Conservation (phyloP, 768 basidiomycete genomes). For the Pulveroboletus sp. region DNA sequence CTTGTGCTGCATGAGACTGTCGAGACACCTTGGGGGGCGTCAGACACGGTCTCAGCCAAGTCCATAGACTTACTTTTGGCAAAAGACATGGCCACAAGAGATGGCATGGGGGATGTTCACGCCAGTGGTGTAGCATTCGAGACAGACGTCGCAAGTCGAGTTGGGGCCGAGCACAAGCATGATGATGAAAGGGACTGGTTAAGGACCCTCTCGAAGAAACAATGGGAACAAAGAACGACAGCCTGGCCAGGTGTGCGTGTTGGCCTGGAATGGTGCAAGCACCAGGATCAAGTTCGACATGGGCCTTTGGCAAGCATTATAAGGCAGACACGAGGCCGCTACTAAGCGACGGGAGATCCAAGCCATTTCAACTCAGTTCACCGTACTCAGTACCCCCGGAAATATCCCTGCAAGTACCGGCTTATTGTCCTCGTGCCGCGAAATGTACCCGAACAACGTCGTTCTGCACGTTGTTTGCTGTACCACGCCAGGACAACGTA, state of each 20-base stretch:
- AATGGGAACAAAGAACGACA: conserved; percentile 22
- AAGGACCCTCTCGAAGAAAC: conserved; percentile 29
- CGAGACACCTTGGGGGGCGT: conserved; percentile 39
- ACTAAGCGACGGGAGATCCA: conserved; percentile 35
- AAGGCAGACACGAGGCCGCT: conserved; percentile 34
- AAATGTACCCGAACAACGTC: not conserved
- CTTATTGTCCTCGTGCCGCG: conserved; percentile 25
- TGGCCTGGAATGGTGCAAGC: conserved; percentile 21
- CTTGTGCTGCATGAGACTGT: conserved; percentile 42
- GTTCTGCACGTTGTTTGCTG: conserved; percentile 7
- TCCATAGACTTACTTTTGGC: conserved; percentile 35
- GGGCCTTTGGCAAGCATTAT: conserved; percentile 28
- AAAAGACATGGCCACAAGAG: conserved; percentile 73
- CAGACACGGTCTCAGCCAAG: conserved; percentile 15
- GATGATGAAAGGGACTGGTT: conserved; percentile 33
- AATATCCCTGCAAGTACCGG: conserved; percentile 9
- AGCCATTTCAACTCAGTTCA: conserved; percentile 20
- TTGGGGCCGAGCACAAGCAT: conserved; percentile 68
- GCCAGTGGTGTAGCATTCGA: conserved; percentile 56
- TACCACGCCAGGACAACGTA: too few relatives aligned
- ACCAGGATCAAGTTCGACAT: conserved; percentile 20
- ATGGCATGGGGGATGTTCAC: conserved; percentile 61
- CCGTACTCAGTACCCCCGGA: conserved; percentile 26
- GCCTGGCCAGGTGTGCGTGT: conserved; percentile 33
- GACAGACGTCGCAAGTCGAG: conserved; percentile 76